Conservation (phyloP, 2,329 filamentous ascomycete species). For the Claviceps maximensis region DNA sequence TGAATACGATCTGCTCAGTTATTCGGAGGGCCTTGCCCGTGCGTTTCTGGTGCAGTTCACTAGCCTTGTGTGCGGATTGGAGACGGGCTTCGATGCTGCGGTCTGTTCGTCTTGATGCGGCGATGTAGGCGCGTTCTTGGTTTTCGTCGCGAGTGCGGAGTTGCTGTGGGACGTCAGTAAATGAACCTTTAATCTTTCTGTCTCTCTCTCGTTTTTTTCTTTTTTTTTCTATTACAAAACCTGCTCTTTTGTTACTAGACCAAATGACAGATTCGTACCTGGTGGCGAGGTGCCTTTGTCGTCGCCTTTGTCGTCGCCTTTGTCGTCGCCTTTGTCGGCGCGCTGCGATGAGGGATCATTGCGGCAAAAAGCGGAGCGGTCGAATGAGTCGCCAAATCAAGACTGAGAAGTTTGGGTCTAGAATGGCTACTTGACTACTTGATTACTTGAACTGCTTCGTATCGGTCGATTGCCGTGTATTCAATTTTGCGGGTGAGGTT, state of each 20-base stretch:
- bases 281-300: background rate
- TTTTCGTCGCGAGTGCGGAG: slow-evolving; percentile 46
- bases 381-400: background rate
- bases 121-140: slow-evolving; percentile 80
- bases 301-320: background rate
- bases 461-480: too few relatives aligned
- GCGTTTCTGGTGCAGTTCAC: slow-evolving; percentile 79
- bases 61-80: slow-evolving; percentile 75
- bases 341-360: background rate
- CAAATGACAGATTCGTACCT: background rate
- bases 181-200: too few relatives aligned
- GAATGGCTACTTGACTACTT: background rate
- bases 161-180: background rate
- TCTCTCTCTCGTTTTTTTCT: background rate
- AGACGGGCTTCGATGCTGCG: slow-evolving; percentile 77
- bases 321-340: background rate
- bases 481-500: too few relatives aligned
- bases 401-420: background rate
- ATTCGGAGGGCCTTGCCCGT: slow-evolving; percentile 74
- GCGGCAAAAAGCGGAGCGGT: background rate
- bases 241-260: too few relatives aligned
- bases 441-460: background rate
- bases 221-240: background rate
- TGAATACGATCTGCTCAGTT: slow-evolving; percentile 72
- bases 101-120: slow-evolving; percentile 76